Evolutionary conservation across 2,329 filamentous ascomycete species (phyloP).

Genomic region (Drechslerella coelobrocha): DNA sequence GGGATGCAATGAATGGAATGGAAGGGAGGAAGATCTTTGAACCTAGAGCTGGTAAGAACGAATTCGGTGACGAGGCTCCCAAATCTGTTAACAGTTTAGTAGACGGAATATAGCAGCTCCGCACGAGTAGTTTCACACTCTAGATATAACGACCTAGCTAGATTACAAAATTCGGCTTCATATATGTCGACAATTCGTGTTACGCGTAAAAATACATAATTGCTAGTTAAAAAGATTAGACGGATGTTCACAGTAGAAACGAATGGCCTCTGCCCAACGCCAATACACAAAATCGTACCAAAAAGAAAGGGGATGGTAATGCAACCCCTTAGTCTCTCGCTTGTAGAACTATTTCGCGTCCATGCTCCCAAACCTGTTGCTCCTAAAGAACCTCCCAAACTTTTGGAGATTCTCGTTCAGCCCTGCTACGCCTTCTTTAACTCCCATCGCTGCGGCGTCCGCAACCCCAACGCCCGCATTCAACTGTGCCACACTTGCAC

Average conservation of each 20-base stretch:
- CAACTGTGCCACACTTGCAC: slow-evolving; percentile 29
- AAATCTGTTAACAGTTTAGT: too few relatives aligned
- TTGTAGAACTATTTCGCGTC: slow-evolving; percentile 18
- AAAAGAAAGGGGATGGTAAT: not conserved
- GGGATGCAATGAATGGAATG: too few relatives aligned
- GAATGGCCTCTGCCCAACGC: not conserved
- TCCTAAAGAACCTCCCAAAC: slow-evolving; percentile 49
- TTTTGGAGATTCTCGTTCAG: slow-evolving; percentile 50
- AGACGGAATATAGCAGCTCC: too few relatives aligned
- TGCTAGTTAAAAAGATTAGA: not conserved
- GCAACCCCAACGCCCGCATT: slow-evolving; percentile 11
- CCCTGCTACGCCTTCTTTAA: slow-evolving; percentile 44
- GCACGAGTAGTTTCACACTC: too few relatives aligned
- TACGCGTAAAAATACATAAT: not conserved
- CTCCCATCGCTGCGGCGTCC: slow-evolving; percentile 28
- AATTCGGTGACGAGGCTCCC: too few relatives aligned
- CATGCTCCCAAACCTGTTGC: slow-evolving; percentile 38
- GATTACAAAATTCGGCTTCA: too few relatives aligned
- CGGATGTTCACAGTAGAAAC: not conserved
- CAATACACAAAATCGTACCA: not conserved
- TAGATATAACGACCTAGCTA: too few relatives aligned
- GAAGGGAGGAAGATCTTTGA: too few relatives aligned
- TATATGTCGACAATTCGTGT: not conserved
- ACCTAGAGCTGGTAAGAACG: too few relatives aligned
- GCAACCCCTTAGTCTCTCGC: too few relatives aligned